phyloP scores from a whole-genome alignment of 1,139 yeast genomes.

The Saccharomycopsis hybrid region DNA sequence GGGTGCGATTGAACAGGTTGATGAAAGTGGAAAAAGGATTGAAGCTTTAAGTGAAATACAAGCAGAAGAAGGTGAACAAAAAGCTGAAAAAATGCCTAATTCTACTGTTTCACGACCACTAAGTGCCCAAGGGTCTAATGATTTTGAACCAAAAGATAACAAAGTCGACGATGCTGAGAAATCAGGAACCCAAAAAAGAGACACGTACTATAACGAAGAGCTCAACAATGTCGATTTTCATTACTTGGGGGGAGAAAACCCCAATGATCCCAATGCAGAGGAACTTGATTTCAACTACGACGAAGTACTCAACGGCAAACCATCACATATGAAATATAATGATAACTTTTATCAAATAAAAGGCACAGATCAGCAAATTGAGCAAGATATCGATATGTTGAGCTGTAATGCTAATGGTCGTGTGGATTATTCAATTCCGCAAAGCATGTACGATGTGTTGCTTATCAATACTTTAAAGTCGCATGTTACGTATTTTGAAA shows the following conservation, averaged over 20 bases:
- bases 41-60: neutral
- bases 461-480: conserved; percentile 76
- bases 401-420: conserved; percentile 62
- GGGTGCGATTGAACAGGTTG: neutral
- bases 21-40: neutral
- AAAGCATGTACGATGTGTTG: conserved; percentile 75
- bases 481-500: conserved; percentile 85
- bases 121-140: neutral
- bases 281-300: neutral
- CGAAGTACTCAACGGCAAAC: neutral
- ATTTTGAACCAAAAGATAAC: too few species aligned
- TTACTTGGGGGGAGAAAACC: neutral
- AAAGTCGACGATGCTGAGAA: neutral
- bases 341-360: neutral
- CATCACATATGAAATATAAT: conserved; percentile 6
- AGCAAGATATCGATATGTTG: conserved; percentile 5
- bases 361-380: neutral
- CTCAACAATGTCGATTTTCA: neutral
- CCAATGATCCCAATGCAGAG: neutral
- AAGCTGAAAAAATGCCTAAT: neutral
- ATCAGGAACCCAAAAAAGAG: too few species aligned
- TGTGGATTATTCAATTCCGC: conserved; percentile 74
- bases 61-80: neutral
- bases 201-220: neutral
- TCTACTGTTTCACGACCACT: neutral